phyloP scores from a whole-genome alignment of 257 asterid genomes.

The Nemophila menziesii region DNA sequence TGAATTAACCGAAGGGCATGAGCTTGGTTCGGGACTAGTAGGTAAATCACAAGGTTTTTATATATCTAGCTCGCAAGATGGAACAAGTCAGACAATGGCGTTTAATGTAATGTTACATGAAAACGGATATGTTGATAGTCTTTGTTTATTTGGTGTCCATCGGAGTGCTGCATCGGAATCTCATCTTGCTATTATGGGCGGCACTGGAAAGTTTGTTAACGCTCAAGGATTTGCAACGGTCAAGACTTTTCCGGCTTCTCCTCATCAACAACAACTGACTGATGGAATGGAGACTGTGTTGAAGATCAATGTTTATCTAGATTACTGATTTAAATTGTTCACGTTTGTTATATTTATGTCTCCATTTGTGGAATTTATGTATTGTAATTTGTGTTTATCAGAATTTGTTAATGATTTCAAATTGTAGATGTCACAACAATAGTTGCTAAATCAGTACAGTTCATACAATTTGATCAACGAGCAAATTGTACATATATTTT shows the following conservation, averaged over 20 bases:
- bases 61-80: constrained; percentile 64
- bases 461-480: too few species aligned
- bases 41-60: constrained; percentile 87
- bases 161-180: constrained; percentile 55
- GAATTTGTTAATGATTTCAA: too few species aligned
- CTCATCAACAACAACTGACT: constrained; percentile 37
- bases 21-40: constrained; percentile 50
- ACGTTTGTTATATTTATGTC: background rate
- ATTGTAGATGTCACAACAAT: too few species aligned
- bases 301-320: constrained; percentile 49
- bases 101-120: constrained; percentile 63
- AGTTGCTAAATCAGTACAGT: too few species aligned
- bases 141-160: constrained; percentile 66
- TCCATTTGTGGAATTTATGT: background rate
- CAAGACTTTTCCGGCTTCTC: constrained; percentile 38
- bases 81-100: constrained; percentile 72
- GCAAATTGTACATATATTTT: too few species aligned
- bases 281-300: constrained; percentile 77
- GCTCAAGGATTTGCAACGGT: constrained; percentile 61
- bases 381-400: too few species aligned
- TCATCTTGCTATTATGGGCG: constrained; percentile 79
- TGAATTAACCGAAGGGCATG: constrained; percentile 68
- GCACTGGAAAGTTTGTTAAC: constrained; percentile 71
- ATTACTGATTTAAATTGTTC: constrained; percentile 21
- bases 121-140: constrained; percentile 57